Conservation (phyloP, 2,329 filamentous ascomycete species). For the Aspergillus cejpii region DNA sequence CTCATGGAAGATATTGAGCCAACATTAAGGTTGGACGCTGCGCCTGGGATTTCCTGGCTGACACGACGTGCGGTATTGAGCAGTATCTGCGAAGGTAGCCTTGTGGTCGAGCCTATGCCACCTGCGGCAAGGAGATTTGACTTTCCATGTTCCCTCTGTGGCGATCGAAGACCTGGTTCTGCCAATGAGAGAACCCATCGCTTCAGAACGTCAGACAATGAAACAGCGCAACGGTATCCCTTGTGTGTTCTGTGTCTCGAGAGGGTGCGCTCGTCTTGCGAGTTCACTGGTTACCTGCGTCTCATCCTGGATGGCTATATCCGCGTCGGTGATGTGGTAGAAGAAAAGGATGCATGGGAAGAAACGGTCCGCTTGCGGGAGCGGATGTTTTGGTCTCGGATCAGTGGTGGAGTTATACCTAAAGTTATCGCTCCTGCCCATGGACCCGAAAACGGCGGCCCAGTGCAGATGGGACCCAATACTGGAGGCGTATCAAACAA, state of each 20-base stretch:
- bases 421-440: slow-evolving; percentile 38
- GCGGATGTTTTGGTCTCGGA: slow-evolving; percentile 93
- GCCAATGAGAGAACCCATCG: slow-evolving; percentile 72
- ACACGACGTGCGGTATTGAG: slow-evolving; percentile 76
- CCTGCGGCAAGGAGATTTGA: slow-evolving; percentile 48
- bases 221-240: slow-evolving; percentile 80
- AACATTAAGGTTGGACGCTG: slow-evolving; percentile 78
- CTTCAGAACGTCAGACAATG: slow-evolving; percentile 80
- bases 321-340: slow-evolving; percentile 73
- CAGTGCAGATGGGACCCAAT: slow-evolving; percentile 1
- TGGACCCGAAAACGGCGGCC: slow-evolving; percentile 16
- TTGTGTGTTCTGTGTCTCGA: slow-evolving; percentile 82
- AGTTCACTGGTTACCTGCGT: slow-evolving; percentile 83
- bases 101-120: slow-evolving; percentile 85
- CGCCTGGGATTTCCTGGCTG: slow-evolving; percentile 89
- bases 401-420: slow-evolving; percentile 86
- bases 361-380: slow-evolving; percentile 84
- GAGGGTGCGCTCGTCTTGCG: slow-evolving; percentile 79
- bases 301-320: slow-evolving; percentile 91
- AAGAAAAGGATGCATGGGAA: slow-evolving; percentile 86
- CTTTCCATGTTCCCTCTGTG: slow-evolving; percentile 76
- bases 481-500: neutral
- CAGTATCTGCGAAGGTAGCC: slow-evolving; percentile 73
- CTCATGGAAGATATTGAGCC: slow-evolving; percentile 90
- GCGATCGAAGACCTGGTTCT: slow-evolving; percentile 67